Evolutionary conservation across 148 eudicot species (phyloP).

Genomic region (Amaranthus cruentus): DNA sequence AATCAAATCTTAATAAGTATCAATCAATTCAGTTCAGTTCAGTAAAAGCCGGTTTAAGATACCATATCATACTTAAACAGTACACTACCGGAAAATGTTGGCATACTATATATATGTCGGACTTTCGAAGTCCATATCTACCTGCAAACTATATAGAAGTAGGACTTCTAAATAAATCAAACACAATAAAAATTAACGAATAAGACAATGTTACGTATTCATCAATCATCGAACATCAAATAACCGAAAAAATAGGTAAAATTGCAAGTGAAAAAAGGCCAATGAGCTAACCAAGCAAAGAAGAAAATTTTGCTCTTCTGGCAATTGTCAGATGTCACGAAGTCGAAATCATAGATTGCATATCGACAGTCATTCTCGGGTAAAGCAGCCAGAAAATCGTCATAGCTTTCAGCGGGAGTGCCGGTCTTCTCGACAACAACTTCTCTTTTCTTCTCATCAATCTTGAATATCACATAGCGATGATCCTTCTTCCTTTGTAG

Average conservation of each 20-base stretch:
- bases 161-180: background rate
- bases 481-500: conserved; percentile 61
- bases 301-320: conserved; percentile 84
- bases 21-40: too few relatives aligned
- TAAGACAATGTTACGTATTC: background rate
- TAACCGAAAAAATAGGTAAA: background rate
- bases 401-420: conserved; percentile 52
- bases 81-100: background rate
- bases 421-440: conserved; percentile 71
- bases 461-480: conserved; percentile 61
- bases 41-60: too few relatives aligned
- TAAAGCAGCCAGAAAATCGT: conserved; percentile 49
- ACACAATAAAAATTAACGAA: background rate
- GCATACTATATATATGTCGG: background rate
- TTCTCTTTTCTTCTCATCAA: conserved; percentile 64
- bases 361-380: conserved; percentile 64
- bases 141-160: background rate
- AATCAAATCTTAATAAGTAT: too few relatives aligned
- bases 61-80: background rate
- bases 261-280: background rate
- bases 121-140: background rate
- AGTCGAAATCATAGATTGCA: conserved; percentile 70
- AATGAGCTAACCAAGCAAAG: conserved; percentile 57
- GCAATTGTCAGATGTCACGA: conserved; percentile 67
- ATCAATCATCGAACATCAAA: too few relatives aligned